Evolutionary conservation across 495 filamentous ascomycete species (phyloP), one percentile per base, ranked within the genome.

Genomic region (Cryomyces minteri): DNA sequence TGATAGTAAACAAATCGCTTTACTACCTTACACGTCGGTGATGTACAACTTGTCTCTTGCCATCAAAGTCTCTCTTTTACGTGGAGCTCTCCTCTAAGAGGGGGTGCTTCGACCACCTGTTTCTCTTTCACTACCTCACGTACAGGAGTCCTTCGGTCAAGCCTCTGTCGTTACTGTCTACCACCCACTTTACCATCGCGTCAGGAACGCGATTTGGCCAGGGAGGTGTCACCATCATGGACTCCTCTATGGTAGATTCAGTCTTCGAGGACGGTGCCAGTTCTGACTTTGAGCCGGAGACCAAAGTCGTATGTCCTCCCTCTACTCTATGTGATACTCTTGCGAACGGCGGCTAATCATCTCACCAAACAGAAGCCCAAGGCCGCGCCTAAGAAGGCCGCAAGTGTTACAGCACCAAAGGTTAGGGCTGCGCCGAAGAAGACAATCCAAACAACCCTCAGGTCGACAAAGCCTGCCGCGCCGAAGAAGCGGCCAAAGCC

Each of bases 401-500:
- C 60, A 14, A 14, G 9, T 2, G 68, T 69, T 48, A 56, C 67
- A 1, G 67, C 67, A 31, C 53, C 79, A 25, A 83, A 84, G 60
- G 43, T 50, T 39, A 57, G 50, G 32, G 50, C 59, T 8, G 50
- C 49, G 3, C 31, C 54, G 4, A 56, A 54, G 40, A 54, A 53
- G 38, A 60, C 72, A 56, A 68, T 74, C 11, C 82, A 85, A 56
- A 74, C 82, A 6, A 86, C 76, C 4, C 61, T 84, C 30, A 84
- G 80, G 46, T 47, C 66, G 4, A 57, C 62, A 18, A 85, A 87
- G 55, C 51, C 55, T 1, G 47, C 72, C 4, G 69, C 72, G 4
- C 55, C 79, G n/a, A 88, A 86, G 65, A 82, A 82, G 59, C 69
- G 72, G 18, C 57, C 74, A 10, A 79, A 75, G 54, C 65, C 67